Base-by-base conservation (phyloP, 1,284 basidiomycete species). In the Agroathelia rolfsii region DNA sequence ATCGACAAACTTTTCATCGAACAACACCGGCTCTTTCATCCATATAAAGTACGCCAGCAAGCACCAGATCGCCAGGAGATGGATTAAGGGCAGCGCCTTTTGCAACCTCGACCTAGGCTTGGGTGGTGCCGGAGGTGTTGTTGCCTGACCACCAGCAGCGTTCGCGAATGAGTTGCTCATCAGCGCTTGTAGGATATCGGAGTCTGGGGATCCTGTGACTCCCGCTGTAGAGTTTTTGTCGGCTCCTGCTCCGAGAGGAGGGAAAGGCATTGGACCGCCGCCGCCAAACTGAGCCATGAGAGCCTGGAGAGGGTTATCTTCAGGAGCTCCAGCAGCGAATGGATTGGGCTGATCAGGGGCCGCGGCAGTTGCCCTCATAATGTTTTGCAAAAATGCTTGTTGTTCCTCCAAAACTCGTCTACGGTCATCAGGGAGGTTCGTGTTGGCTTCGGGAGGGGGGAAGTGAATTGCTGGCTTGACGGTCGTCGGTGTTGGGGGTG, bases 41-140 rank as follows among this genome's bases (percentile, higher is more conserved):
- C 81, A 40, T 3, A 79, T 66, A 49, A 82, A 85, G 50, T 72
- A 80, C 6, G 65, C 67, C 28, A 85, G 53, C 29, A 85, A 49
- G 14, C 49, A 49, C 78, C 78, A 83, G 46, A 72, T 64, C 5
- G 65, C 61, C 6, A 75, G 30, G 11, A 82, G 42, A 48, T 85
- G 82, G 11, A 84, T 37, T 34, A 82, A 43, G 0, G 79, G 78
- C 47, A 81, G 53, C 23, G 76, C 46, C 40, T 70, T 78, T 44
- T 76, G 76, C 20, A 75, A 36, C 7, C 53, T 51, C n/a, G 72
- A 64, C 37, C 52, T 46, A 2, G 55, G 56, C 34, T 58, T 58
- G 17, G 52, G 43, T 12, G 46, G 27, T 30, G 35, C 24, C 40
- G 38, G 32, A 37, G 27, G 24, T 12, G 20, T 37, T 5, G 55